Evolutionary conservation across 1,284 basidiomycete genomes (phyloP).

Genomic region (Moesziomyces sp.): DNA sequence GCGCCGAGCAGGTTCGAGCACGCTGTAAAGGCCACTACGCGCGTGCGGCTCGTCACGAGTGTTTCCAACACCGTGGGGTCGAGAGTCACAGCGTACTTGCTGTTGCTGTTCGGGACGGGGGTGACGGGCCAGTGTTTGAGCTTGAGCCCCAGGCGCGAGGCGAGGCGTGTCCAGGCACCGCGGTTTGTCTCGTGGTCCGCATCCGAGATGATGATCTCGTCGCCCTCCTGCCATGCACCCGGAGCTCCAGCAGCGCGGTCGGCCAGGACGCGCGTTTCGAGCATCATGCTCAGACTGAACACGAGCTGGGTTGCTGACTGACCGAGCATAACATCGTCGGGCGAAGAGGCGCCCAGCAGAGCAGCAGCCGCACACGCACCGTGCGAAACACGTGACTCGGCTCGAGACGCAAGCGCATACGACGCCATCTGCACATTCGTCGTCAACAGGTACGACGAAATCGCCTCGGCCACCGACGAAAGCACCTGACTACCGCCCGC

Average conservation of each 20-base stretch:
- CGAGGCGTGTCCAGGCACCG: conserved; percentile 81
- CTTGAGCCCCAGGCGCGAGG: conserved; percentile 72
- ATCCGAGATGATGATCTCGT: conserved; percentile 78
- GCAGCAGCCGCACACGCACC: conserved; percentile 73
- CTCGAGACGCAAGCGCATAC: conserved; percentile 74
- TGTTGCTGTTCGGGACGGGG: conserved; percentile 69
- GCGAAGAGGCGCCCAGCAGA: conserved; percentile 75
- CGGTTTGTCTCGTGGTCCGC: conserved; percentile 84
- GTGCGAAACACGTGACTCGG: conserved; percentile 72
- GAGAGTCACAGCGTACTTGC: conserved; percentile 75
- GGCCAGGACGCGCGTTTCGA: conserved; percentile 22
- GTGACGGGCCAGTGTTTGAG: conserved; percentile 75
- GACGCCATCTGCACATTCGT: conserved; percentile 78
- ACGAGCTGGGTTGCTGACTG: conserved; percentile 62
- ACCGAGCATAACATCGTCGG: conserved; percentile 76
- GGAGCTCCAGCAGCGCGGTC: conserved; percentile 71
- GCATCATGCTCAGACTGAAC: conserved; percentile 32
- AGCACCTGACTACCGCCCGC: conserved; percentile 79
- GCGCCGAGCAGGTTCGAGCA: conserved; percentile 81
- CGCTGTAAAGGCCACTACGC: conserved; percentile 79
- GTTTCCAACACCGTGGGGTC: conserved; percentile 74
- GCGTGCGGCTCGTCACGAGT: conserved; percentile 76
- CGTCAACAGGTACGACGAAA: conserved; percentile 76
- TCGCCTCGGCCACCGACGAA: conserved; percentile 72
- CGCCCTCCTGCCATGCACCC: conserved; percentile 74